Base-by-base conservation (phyloP, 129 eudicot genomes). In the Silybum marianum region DNA sequence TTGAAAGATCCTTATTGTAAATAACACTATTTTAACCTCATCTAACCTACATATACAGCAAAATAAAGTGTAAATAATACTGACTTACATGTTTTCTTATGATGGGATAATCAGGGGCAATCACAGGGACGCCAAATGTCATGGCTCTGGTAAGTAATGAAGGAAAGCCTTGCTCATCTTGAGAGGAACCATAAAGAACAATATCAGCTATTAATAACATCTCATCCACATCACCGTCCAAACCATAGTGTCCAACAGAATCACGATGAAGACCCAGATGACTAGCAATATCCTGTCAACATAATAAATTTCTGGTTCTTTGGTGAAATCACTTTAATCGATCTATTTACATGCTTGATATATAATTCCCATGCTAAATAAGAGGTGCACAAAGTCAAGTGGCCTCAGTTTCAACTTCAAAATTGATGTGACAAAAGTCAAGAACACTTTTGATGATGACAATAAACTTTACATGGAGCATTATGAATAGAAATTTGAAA, bases 141-240 rank as follows among this genome's bases (percentile, higher is more conserved):
- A 95, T 92, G 54, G 99, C 99, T 86, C 98, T 80, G 12, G 85
- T 84, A 82, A 95, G 90, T 76, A 95, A 86, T 51, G 95, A 84
- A 80, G 99, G 99, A 80, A 95, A 95, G 9, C 91, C 92, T 85
- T 95, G 98, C 54, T 89, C 99, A 34, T 92, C 90, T 88, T 92
- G 98, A 67, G 97, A 91, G 46, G 99, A 91, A 84, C 87, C 97
- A 66, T 95, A 95, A 6, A 95, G 74, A 85, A 93, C 88, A 80
- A 95, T 89, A 82, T 95, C 99, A 42, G 94, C 85, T 88, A 90
- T 92, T 77, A 92, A 69, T 82, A 93, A 71, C 78, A 91, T 42
- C 70, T 88, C 92, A 71, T 91, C 88, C 69, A 91, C 98, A 77
- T 93, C 95, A 75, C 80, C 86, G 81, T 89, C 86, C 69, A 95